Conservation (phyloP, 1,139 yeast species). For the Magnusiomyces suaveolens region DNA sequence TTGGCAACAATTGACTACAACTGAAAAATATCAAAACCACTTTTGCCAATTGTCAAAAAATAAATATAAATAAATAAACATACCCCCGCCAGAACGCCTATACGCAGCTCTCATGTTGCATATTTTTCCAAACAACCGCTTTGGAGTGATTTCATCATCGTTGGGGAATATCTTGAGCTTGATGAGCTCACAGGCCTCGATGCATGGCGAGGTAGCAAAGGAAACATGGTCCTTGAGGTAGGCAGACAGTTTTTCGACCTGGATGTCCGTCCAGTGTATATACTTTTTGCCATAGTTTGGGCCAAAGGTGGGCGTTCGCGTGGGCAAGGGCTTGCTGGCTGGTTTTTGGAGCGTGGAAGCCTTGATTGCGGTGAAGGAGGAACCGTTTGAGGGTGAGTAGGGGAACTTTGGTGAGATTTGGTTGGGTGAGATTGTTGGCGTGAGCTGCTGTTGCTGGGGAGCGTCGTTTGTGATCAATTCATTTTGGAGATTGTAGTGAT, state of each 20-base stretch:
- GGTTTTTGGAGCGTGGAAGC: not conserved
- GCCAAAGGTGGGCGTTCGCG: not conserved
- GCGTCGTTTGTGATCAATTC: too few species aligned
- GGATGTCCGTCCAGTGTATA: constrained; percentile 15
- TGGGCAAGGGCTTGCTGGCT: not conserved
- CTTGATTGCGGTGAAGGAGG: not conserved
- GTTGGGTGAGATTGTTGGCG: too few species aligned
- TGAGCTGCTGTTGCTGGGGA: too few species aligned
- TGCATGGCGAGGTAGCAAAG: constrained; percentile 13
- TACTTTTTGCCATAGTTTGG: constrained; percentile 10
- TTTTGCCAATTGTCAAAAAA: not conserved
- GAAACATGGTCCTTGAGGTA: constrained; percentile 13
- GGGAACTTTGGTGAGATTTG: too few species aligned
- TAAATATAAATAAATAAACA: not conserved
- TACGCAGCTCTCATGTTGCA: constrained; percentile 16
- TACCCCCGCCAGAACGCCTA: constrained; percentile 6
- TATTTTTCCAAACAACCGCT: constrained; percentile 14
- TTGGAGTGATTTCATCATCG: constrained; percentile 15
- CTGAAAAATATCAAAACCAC: not conserved
- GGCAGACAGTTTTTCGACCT: constrained; percentile 10
- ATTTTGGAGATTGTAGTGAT: too few species aligned
- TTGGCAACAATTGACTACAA: not conserved
- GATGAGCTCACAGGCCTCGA: constrained; percentile 11
- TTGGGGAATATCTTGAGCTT: constrained; percentile 13
- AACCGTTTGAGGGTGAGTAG: too few species aligned